Evolutionary conservation across 129 eudicot species (phyloP).

Genomic region (Gnaphalium uliginosum): DNA sequence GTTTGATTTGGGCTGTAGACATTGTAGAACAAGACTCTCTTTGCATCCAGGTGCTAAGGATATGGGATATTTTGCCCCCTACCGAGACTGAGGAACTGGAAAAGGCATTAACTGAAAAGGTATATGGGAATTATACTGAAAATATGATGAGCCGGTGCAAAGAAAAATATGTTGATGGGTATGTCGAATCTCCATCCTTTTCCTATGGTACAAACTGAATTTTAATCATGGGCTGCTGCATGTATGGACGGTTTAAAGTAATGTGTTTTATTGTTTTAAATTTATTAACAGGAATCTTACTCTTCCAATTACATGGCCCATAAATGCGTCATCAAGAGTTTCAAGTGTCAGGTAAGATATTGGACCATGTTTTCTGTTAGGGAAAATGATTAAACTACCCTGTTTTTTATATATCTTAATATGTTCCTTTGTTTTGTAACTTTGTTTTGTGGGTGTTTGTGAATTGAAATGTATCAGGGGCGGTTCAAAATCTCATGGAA

Average conservation of each 20-base stretch:
- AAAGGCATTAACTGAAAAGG: slow-evolving; percentile 24
- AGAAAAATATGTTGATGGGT: slow-evolving; percentile 47
- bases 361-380: background rate
- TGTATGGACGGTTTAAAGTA: background rate
- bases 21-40: slow-evolving; percentile 37
- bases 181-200: slow-evolving; percentile 9
- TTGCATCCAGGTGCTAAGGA: slow-evolving; percentile 51
- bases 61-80: slow-evolving; percentile 53
- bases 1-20: slow-evolving; percentile 54
- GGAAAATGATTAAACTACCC: too few relatives aligned
- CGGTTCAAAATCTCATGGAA: background rate
- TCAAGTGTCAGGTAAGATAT: too few relatives aligned
- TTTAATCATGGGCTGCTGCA: background rate
- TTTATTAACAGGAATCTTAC: slow-evolving; percentile 43
- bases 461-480: background rate
- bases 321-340: too few relatives aligned
- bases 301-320: slow-evolving; percentile 58
- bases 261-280: too few relatives aligned
- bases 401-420: too few relatives aligned
- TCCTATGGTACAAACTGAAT: too few relatives aligned
- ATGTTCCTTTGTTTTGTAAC: too few relatives aligned
- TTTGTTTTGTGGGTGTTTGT: background rate
- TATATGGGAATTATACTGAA: slow-evolving; percentile 42
- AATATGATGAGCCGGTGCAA: slow-evolving; percentile 44
- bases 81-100: slow-evolving; percentile 37